Conservation (phyloP, 768 basidiomycete genomes). For the Russula compacta region DNA sequence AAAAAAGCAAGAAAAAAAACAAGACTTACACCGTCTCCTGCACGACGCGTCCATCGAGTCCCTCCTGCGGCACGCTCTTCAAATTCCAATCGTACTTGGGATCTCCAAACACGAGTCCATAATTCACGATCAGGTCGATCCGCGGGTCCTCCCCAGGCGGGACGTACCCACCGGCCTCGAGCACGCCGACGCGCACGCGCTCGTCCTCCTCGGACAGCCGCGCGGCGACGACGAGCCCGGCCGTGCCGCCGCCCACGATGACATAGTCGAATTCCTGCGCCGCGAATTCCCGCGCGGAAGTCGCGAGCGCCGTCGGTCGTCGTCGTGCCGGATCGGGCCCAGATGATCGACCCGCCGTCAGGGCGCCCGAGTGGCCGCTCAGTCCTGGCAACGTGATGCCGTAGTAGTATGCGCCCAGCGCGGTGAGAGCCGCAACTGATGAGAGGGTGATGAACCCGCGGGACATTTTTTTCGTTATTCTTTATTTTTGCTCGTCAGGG, state of each 20-base stretch:
- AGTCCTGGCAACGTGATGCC: background rate
- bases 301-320: conserved; percentile 1
- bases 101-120: conserved; percentile 15
- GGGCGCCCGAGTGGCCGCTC: background rate
- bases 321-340: too few relatives aligned
- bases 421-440: background rate
- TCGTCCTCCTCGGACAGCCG: conserved; percentile 24
- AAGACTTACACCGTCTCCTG: conserved; percentile 11
- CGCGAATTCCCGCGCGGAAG: conserved; percentile 7
- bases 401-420: conserved; percentile 6
- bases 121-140: conserved; percentile 13
- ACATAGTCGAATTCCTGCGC: conserved; percentile 16
- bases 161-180: conserved; percentile 26
- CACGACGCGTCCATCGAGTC: conserved; percentile 13
- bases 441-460: background rate
- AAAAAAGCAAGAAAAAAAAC: background rate
- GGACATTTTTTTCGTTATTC: conserved; percentile 7
- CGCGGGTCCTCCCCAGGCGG: conserved; percentile 13
- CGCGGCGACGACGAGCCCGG: conserved; percentile 27
- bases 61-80: conserved; percentile 17
- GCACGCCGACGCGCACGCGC: conserved; percentile 19
- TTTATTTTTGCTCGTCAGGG: background rate
- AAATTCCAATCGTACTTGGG: conserved; percentile 13
- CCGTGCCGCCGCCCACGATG: conserved; percentile 20
- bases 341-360: background rate